Percentiles rank a stretch among this genome's conserved stretches.
These are phyloP conservation scores for Sporisorium scitamineum DNA, from an alignment of 1,284 basidiomycete genomes.

Conservation along the genomic window DNA sequence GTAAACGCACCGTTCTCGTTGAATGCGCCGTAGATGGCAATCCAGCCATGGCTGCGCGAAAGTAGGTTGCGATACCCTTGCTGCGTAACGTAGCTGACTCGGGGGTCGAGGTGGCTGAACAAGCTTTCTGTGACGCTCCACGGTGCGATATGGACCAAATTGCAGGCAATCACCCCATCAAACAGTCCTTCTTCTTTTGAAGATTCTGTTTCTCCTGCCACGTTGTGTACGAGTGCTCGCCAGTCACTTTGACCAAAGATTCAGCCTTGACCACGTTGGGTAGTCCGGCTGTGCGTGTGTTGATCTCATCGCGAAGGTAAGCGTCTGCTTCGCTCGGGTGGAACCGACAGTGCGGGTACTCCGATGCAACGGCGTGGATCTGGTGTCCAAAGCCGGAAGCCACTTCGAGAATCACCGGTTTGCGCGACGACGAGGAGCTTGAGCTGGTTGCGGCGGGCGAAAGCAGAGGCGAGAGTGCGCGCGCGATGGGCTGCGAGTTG, in stretches of 20 bases:
- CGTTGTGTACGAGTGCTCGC: slow-evolving; percentile 35
- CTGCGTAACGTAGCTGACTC: slow-evolving; percentile 35
- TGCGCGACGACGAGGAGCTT: not conserved
- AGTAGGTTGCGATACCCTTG: slow-evolving; percentile 30
- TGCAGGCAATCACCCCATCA: slow-evolving; percentile 47
- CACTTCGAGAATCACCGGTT: slow-evolving; percentile 37
- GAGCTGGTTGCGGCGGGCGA: slow-evolving; percentile 7
- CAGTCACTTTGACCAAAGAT: slow-evolving; percentile 45
- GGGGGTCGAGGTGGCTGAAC: slow-evolving; percentile 49
- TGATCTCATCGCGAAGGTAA: slow-evolving; percentile 36
- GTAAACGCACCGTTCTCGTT: slow-evolving; percentile 45
- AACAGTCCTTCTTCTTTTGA: slow-evolving; percentile 28
- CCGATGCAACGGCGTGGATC: slow-evolving; percentile 21
- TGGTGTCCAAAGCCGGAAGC: slow-evolving; percentile 51
- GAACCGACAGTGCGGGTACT: slow-evolving; percentile 18
- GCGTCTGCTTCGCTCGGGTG: slow-evolving; percentile 47
- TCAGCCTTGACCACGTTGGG: slow-evolving; percentile 36
- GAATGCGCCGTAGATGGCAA: slow-evolving; percentile 57
- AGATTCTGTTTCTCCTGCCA: slow-evolving; percentile 1
- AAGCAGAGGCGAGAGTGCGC: slow-evolving; percentile 27
- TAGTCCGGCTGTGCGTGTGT: slow-evolving; percentile 5
- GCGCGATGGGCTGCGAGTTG: slow-evolving; percentile 45
- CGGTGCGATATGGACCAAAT: slow-evolving; percentile 44
- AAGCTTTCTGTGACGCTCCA: slow-evolving; percentile 45
- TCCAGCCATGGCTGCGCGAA: slow-evolving; percentile 23